phyloP scores from a whole-genome alignment of 78 protist genomes.

The Guillardia theta region DNA sequence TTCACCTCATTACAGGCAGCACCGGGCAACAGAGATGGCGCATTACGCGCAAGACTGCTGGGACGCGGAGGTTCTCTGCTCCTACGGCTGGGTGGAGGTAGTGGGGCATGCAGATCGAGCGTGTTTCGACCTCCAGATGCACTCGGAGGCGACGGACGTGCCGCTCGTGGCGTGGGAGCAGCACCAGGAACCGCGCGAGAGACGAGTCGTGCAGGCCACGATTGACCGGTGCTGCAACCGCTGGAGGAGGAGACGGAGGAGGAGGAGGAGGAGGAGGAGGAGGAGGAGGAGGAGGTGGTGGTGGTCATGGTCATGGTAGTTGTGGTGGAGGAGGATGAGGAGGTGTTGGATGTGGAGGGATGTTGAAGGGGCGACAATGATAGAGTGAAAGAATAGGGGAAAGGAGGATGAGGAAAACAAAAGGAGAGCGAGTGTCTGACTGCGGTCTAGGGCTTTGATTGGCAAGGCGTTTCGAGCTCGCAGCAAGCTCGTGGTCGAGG shows the following conservation, averaged over 20 bases:
- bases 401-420: too few relatives aligned
- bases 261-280: background rate
- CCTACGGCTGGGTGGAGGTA: background rate
- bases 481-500: too few relatives aligned
- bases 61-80: background rate
- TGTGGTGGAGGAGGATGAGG: background rate
- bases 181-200: background rate
- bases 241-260: background rate
- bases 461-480: too few relatives aligned
- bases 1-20: background rate
- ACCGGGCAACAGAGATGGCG: background rate
- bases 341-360: background rate
- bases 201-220: background rate
- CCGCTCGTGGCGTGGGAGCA: background rate
- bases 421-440: too few relatives aligned
- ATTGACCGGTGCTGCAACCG: background rate
- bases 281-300: background rate
- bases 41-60: background rate
- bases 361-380: too few relatives aligned
- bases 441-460: too few relatives aligned
- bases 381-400: too few relatives aligned
- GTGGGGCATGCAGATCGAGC: background rate
- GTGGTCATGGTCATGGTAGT: background rate
- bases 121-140: background rate
- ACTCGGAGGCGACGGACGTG: background rate